Evolutionary conservation across 805 yeast species (phyloP).

Genomic region (Myxozyma neotropica): DNA sequence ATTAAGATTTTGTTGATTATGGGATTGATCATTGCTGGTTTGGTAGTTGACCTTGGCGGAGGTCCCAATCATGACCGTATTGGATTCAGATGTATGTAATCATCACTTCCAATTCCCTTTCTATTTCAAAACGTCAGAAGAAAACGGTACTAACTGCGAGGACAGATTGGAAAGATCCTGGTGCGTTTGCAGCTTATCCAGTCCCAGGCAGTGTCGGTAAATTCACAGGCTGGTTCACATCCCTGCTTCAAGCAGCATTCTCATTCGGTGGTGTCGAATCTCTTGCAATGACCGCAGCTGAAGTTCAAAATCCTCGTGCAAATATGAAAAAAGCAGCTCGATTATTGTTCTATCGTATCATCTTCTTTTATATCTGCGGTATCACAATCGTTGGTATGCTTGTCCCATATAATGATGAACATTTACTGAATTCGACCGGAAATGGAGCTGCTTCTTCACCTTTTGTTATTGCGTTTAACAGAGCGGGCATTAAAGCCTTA

Average conservation of each 20-base stretch:
- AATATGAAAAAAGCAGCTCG: conserved; percentile 78
- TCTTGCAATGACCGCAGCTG: conserved; percentile 83
- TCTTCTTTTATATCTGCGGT: conserved; percentile 70
- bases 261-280: conserved; percentile 88
- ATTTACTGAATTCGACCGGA: conserved; percentile 57
- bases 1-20: conserved; percentile 66
- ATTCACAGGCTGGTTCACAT: conserved; percentile 64
- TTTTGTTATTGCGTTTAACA: conserved; percentile 75
- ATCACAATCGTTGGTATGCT: conserved; percentile 78
- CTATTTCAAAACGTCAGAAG: neutral
- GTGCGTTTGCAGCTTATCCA: conserved; percentile 56
- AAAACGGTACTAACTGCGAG: conserved; percentile 32
- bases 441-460: conserved; percentile 80
- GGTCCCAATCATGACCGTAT: conserved; percentile 72
- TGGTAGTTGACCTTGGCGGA: conserved; percentile 71
- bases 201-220: conserved; percentile 52
- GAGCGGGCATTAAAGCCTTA: conserved; percentile 60
- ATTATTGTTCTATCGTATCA: conserved; percentile 69
- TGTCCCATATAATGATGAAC: conserved; percentile 69
- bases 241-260: conserved; percentile 64
- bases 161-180: conserved; percentile 62
- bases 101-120: no score
- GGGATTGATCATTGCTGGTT: conserved; percentile 65
- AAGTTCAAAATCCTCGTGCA: conserved; percentile 68
- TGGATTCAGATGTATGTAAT: conserved; percentile 57